Evolutionary conservation across 805 yeast species (phyloP).

Genomic region (Starmerella floricola): DNA sequence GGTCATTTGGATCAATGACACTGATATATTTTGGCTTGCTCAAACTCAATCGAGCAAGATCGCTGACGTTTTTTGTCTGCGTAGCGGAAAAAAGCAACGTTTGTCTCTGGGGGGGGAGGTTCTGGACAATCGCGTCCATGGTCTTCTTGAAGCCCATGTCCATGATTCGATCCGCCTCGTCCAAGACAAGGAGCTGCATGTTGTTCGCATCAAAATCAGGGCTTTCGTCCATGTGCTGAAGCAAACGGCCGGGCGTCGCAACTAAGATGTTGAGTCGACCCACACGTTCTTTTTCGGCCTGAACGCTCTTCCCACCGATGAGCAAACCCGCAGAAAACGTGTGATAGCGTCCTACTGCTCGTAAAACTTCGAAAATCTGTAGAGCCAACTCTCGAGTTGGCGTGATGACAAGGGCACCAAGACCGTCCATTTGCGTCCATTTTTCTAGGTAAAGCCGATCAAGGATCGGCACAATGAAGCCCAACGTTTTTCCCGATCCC

Average conservation of each 20-base stretch:
- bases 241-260: slow-evolving; percentile 83
- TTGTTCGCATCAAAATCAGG: slow-evolving; percentile 64
- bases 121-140: slow-evolving; percentile 64
- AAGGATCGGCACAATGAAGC: slow-evolving; percentile 70
- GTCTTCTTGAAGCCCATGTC: slow-evolving; percentile 89
- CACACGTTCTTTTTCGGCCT: slow-evolving; percentile 68
- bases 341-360: slow-evolving; percentile 65
- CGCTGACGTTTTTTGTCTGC: slow-evolving; percentile 69
- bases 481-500: slow-evolving; percentile 82
- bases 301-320: slow-evolving; percentile 85
- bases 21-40: slow-evolving; percentile 51
- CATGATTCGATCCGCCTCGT: slow-evolving; percentile 84
- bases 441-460: slow-evolving; percentile 46
- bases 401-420: slow-evolving; percentile 79
- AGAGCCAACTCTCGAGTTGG: slow-evolving; percentile 88
- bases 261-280: slow-evolving; percentile 68
- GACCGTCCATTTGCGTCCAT: slow-evolving; percentile 76
- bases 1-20: slow-evolving; percentile 29
- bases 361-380: slow-evolving; percentile 77
- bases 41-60: slow-evolving; percentile 68
- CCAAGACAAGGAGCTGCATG: slow-evolving; percentile 66
- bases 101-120: slow-evolving; percentile 70
- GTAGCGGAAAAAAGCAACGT: slow-evolving; percentile 82
- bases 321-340: slow-evolving; percentile 79
- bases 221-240: slow-evolving; percentile 86